Percentiles rank a stretch among this genome's conserved stretches.
These are phyloP conservation scores for Diaporthe citrichinensis DNA, from an alignment of 2,329 filamentous ascomycete genomes.

Conservation along the genomic window DNA sequence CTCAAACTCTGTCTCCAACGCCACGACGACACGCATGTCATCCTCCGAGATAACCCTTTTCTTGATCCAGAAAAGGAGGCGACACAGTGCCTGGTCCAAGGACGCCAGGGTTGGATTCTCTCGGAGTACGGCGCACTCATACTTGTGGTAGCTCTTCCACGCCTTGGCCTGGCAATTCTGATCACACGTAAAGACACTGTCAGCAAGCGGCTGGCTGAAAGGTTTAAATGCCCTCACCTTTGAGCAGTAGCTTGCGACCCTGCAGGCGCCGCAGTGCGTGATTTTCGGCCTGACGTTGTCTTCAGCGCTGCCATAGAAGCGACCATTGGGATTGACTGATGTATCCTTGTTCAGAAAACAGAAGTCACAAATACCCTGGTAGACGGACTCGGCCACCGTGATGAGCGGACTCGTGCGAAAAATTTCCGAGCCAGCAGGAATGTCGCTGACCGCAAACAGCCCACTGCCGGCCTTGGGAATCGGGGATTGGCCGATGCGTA, in stretches of 20 bases:
- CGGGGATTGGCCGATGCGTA: conserved; percentile 38
- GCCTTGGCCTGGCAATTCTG: conserved; percentile 50
- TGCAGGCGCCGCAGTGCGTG: conserved; percentile 46
- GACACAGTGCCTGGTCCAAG: conserved; percentile 45
- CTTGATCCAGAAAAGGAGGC: conserved; percentile 48
- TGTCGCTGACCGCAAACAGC: conserved; percentile 43
- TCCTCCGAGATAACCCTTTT: conserved; percentile 41
- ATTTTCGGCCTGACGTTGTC: conserved; percentile 11
- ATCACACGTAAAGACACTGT: background rate
- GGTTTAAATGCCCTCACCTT: conserved; percentile 42
- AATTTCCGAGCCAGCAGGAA: conserved; percentile 47
- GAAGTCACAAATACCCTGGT: conserved; percentile 46
- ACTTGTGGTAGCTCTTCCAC: conserved; percentile 49
- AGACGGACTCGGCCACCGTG: conserved; percentile 40
- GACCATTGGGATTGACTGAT: conserved; percentile 33
- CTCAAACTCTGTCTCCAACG: conserved; percentile 47
- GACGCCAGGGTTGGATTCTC: conserved; percentile 41
- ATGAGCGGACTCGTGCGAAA: conserved; percentile 45
- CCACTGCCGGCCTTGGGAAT: conserved; percentile 46
- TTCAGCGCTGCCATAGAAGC: conserved; percentile 29
- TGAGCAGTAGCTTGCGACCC: conserved; percentile 48
- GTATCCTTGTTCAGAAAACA: conserved; percentile 45
- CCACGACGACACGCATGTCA: conserved; percentile 42
- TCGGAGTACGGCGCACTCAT: conserved; percentile 49
- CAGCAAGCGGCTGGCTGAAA: background rate